Percentiles rank a stretch among this genome's conserved stretches.
phyloP scores from a whole-genome alignment of 2,329 filamentous ascomycete species.

The Botrytis elliptica region DNA sequence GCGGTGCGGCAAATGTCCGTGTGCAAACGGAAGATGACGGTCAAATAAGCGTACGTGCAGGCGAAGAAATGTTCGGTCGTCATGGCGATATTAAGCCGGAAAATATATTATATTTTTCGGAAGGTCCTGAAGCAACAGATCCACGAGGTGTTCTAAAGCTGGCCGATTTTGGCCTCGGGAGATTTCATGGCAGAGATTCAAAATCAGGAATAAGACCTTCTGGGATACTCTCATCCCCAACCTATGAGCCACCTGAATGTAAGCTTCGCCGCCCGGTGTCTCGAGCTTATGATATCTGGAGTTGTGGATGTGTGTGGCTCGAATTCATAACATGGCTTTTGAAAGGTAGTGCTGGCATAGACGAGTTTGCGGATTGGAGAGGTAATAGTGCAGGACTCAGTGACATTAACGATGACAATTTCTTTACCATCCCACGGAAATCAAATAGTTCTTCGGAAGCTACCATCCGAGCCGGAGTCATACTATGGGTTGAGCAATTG shows the following conservation, averaged over 20 bases:
- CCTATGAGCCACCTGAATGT: conserved; percentile 45
- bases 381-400: not conserved
- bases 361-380: conserved; percentile 24
- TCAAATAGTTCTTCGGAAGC: conserved; percentile 2
- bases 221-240: conserved; percentile 30
- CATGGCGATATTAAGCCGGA: conserved; percentile 34
- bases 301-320: conserved; percentile 41
- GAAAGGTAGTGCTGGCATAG: conserved; percentile 28
- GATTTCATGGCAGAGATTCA: conserved; percentile 40
- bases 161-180: conserved; percentile 31
- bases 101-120: conserved; percentile 28
- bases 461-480: not conserved
- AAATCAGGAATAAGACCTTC: conserved; percentile 33
- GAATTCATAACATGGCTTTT: conserved; percentile 43
- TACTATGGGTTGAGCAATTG: conserved; percentile 21
- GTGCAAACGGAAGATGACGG: not conserved
- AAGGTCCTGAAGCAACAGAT: conserved; percentile 36
- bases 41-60: conserved; percentile 19
- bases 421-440: conserved; percentile 26
- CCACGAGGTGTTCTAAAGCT: conserved; percentile 26
- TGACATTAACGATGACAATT: conserved; percentile 28
- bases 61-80: conserved; percentile 35
- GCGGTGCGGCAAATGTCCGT: conserved; percentile 16
- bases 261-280: conserved; percentile 37
- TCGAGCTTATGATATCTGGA: conserved; percentile 42